Conservation (phyloP, 2,329 filamentous ascomycete species). For the Penicillium italicum region DNA sequence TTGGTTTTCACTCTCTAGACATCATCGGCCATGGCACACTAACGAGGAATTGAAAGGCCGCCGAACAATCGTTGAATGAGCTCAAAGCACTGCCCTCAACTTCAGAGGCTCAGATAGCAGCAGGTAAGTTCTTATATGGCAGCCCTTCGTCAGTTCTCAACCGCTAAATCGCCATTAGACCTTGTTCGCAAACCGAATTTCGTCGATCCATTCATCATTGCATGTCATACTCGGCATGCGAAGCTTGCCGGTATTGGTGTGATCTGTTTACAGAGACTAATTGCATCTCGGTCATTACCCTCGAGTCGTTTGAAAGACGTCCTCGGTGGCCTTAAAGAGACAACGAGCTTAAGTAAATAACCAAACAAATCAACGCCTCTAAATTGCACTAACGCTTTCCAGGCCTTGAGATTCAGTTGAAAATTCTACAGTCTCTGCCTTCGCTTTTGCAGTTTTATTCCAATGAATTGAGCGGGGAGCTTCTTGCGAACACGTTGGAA, state of each 20-base stretch:
- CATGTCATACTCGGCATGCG: slow-evolving; percentile 82
- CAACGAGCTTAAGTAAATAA: slow-evolving; percentile 63
- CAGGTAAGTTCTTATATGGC: slow-evolving; percentile 49
- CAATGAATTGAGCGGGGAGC: slow-evolving; percentile 71
- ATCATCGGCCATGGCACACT: slow-evolving; percentile 16
- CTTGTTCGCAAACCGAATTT: slow-evolving; percentile 78
- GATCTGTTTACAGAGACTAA: slow-evolving; percentile 82
- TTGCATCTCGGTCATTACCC: slow-evolving; percentile 76
- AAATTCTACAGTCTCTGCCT: slow-evolving; percentile 88
- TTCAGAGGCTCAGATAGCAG: slow-evolving; percentile 71
- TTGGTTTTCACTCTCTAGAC: slow-evolving; percentile 19
- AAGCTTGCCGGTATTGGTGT: slow-evolving; percentile 87
- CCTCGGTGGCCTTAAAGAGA: slow-evolving; percentile 81
- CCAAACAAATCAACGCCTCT: neutral
- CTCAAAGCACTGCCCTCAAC: slow-evolving; percentile 71
- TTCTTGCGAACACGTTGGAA: slow-evolving; percentile 77
- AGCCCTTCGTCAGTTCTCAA: neutral
- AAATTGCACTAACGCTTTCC: slow-evolving; percentile 20
- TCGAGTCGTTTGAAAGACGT: slow-evolving; percentile 77
- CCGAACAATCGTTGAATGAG: slow-evolving; percentile 89
- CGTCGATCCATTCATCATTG: slow-evolving; percentile 88
- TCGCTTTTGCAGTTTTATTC: slow-evolving; percentile 89
- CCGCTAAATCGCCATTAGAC: slow-evolving; percentile 54
- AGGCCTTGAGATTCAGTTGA: slow-evolving; percentile 86
- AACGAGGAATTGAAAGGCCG: slow-evolving; percentile 57